These are phyloP conservation scores for Hanseniaspora valbyensis DNA, from an alignment of 805 yeast species.

Conservation along the genomic window DNA sequence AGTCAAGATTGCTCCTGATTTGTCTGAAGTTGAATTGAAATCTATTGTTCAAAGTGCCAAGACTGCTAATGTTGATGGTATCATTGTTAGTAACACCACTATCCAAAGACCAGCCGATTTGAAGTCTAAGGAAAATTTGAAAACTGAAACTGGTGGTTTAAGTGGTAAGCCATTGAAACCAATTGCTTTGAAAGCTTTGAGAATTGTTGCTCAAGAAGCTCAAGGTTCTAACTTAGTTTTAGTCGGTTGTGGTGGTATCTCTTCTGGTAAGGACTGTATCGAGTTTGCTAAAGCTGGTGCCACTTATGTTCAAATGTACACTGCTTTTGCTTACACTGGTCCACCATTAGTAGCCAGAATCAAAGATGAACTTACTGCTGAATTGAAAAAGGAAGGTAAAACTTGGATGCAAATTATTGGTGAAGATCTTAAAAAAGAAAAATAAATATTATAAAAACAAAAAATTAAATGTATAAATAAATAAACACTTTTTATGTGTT, in stretches of 20 bases:
- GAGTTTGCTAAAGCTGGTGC: constrained; percentile 94
- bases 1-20: constrained; percentile 91
- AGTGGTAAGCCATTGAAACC: constrained; percentile 90
- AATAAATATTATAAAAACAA: not conserved
- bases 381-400: constrained; percentile 60
- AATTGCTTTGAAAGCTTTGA: constrained; percentile 58
- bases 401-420: constrained; percentile 79
- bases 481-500: too few relatives aligned
- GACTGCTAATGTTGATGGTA: constrained; percentile 73
- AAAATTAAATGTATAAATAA: not conserved
- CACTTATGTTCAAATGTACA: constrained; percentile 72
- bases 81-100: constrained; percentile 86
- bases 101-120: constrained; percentile 64
- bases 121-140: constrained; percentile 36
- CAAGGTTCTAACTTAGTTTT: constrained; percentile 64
- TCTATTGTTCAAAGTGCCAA: constrained; percentile 76
- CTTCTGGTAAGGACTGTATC: constrained; percentile 75
- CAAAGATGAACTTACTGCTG: constrained; percentile 46
- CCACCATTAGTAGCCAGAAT: constrained; percentile 66
- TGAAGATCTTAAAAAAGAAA: constrained; percentile 36
- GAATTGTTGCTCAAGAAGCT: constrained; percentile 59
- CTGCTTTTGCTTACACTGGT: constrained; percentile 85
- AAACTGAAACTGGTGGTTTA: constrained; percentile 68
- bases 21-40: constrained; percentile 65
- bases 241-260: constrained; percentile 91